phyloP scores from a whole-genome alignment of 2,329 filamentous ascomycete genomes.

The Penicillium sclerotigenum region DNA sequence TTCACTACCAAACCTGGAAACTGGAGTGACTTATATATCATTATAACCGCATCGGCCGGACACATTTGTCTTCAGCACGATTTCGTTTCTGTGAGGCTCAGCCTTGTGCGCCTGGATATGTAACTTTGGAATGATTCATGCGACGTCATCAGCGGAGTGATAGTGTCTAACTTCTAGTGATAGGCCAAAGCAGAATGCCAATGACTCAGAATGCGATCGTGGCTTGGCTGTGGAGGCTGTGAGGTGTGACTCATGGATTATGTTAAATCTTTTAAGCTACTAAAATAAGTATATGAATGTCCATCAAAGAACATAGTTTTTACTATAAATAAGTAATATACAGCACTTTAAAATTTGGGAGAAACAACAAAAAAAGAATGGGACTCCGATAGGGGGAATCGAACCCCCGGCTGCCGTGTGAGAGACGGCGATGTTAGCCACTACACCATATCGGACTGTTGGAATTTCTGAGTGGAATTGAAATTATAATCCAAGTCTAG shows the following conservation, averaged over 20 bases:
- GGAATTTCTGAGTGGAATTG: too few species aligned
- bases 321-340: too few species aligned
- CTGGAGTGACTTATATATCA: background rate
- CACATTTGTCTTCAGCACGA: background rate
- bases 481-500: too few species aligned
- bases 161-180: background rate
- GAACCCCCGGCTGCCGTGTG: conserved; percentile 31
- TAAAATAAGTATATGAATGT: too few species aligned
- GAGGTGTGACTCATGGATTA: background rate
- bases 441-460: conserved; percentile 33
- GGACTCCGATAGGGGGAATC: conserved; percentile 31
- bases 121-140: background rate
- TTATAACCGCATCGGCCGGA: background rate
- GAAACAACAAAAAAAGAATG: background rate
- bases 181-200: background rate
- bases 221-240: background rate
- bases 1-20: background rate
- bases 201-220: background rate
- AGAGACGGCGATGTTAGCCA: conserved; percentile 32
- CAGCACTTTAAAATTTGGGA: too few species aligned
- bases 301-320: background rate
- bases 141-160: background rate
- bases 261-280: too few species aligned
- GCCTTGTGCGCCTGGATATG: background rate
- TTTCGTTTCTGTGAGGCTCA: background rate